phyloP scores from a whole-genome alignment of 1,139 yeast species.

The Pichia sp. region DNA sequence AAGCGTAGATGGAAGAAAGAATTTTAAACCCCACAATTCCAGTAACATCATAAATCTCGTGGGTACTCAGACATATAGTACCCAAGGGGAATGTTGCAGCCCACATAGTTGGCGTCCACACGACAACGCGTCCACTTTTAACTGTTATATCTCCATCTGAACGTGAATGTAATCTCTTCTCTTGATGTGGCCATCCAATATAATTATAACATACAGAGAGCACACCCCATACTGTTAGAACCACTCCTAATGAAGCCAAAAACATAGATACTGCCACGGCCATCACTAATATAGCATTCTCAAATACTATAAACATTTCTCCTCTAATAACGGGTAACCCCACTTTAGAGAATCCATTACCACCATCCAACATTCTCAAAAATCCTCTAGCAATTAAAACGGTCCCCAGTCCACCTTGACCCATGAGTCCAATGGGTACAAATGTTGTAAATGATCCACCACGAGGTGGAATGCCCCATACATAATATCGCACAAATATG shows the following conservation, averaged over 20 bases:
- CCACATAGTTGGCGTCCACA: conserved; percentile 67
- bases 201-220: conserved; percentile 34
- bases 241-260: conserved; percentile 45
- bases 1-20: conserved; percentile 55
- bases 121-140: not conserved
- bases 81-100: conserved; percentile 88
- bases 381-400: conserved; percentile 28
- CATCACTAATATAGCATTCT: conserved; percentile 9
- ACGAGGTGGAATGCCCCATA: conserved; percentile 52
- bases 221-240: conserved; percentile 52
- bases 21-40: conserved; percentile 47
- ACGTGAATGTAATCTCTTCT: not conserved
- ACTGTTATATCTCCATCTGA: not conserved
- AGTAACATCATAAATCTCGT: conserved; percentile 40
- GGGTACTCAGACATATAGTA: conserved; percentile 62
- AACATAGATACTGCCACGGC: conserved; percentile 34
- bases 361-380: not conserved
- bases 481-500: conserved; percentile 51
- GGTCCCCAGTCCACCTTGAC: conserved; percentile 74
- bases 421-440: conserved; percentile 63
- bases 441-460: conserved; percentile 43
- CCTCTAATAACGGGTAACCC: no score
- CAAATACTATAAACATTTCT: conserved; percentile 10
- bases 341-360: no score
- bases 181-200: conserved; percentile 20